A percentile compares a stretch with the other conserved stretches of the same genome.
These are phyloP conservation scores for Aureobasidium subglaciale DNA, from an alignment of 2,329 filamentous ascomycete genomes.

Conservation along the genomic window DNA sequence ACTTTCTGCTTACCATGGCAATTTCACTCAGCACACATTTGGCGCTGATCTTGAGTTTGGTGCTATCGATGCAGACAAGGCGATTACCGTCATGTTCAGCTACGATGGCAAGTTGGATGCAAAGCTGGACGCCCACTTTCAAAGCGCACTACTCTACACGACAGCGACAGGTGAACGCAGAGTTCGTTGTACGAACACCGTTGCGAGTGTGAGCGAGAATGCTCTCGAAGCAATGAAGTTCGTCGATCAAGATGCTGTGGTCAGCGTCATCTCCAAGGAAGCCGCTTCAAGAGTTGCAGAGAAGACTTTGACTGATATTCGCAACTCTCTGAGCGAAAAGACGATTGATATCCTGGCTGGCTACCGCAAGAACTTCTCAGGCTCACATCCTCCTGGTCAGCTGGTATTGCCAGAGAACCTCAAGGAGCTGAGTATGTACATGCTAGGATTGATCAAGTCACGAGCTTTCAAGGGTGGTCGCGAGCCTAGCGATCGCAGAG, in stretches of 20 bases:
- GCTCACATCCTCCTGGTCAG: constrained; percentile 80
- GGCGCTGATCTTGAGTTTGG: constrained; percentile 93
- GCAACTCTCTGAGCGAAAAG: constrained; percentile 77
- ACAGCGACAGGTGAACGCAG: constrained; percentile 81
- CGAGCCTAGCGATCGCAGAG: constrained; percentile 82
- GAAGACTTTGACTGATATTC: constrained; percentile 74
- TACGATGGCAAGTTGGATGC: constrained; percentile 97
- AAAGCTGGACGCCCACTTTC: constrained; percentile 95
- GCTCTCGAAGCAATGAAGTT: constrained; percentile 81
- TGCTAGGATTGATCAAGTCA: constrained; percentile 81
- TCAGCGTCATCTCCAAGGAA: constrained; percentile 85
- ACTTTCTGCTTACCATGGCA: constrained; percentile 88
- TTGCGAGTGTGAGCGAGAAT: constrained; percentile 83
- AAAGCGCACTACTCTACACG: constrained; percentile 89
- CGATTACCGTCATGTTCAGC: constrained; percentile 80
- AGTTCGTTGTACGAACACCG: constrained; percentile 87
- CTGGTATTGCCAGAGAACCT: constrained; percentile 91
- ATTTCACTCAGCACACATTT: constrained; percentile 92
- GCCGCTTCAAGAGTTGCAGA: constrained; percentile 78
- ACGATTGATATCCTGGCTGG: constrained; percentile 85
- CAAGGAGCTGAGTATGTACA: constrained; percentile 96
- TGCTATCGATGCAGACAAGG: constrained; percentile 86
- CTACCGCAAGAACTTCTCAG: constrained; percentile 88
- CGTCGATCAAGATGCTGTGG: constrained; percentile 90
- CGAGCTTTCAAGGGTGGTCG: constrained; percentile 87